Conservation (phyloP, 1,139 yeast genomes). For the Diutina mesorugosa region DNA sequence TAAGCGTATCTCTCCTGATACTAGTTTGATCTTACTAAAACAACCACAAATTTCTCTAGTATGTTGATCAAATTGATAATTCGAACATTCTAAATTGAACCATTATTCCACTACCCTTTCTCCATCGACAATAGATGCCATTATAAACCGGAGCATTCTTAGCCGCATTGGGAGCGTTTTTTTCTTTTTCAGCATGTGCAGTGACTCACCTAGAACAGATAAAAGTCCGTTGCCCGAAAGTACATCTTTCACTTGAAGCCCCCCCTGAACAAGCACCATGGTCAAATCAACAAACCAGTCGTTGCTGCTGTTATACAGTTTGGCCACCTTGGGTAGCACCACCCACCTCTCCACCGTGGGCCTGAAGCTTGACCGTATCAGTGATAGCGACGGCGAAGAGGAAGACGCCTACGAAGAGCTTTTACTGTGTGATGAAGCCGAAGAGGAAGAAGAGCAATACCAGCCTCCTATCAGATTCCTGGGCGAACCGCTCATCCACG, state of each 20-base stretch:
- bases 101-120: neutral
- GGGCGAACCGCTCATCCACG: neutral
- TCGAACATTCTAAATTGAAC: neutral
- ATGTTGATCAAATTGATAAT: too few relatives aligned
- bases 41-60: too few relatives aligned
- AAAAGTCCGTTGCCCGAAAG: neutral
- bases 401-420: neutral
- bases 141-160: neutral
- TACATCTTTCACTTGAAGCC: neutral
- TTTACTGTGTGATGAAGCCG: neutral
- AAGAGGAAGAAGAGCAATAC: neutral
- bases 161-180: neutral
- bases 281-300: neutral
- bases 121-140: neutral
- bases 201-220: neutral
- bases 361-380: slow-evolving; percentile 1
- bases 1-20: neutral
- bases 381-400: neutral
- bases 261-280: neutral
- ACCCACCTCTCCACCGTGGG: slow-evolving; percentile 1
- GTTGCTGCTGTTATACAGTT: slow-evolving; percentile 1
- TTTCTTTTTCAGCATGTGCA: neutral
- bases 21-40: too few relatives aligned
- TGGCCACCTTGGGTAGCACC: slow-evolving; percentile 1
- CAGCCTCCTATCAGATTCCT: neutral